Conservation (phyloP, 352 stramenopile genomes). For the Phytophthora citrophthora region DNA sequence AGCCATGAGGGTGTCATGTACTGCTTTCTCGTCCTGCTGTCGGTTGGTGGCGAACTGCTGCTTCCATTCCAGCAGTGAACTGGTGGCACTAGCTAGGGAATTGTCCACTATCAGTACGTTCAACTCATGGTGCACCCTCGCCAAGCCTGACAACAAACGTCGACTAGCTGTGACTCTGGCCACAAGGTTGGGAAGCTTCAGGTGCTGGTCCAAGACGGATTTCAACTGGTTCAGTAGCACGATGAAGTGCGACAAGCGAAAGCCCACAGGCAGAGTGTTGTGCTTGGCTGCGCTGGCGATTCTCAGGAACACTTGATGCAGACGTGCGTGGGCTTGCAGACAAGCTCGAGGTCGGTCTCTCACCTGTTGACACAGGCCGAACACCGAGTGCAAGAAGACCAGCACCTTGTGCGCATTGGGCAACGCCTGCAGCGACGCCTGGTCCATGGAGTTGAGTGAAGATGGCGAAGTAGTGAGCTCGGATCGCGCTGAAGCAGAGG, state of each 20-base stretch:
- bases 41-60: slow-evolving; percentile 53
- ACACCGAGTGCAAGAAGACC: slow-evolving; percentile 41
- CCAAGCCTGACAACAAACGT: slow-evolving; percentile 46
- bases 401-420: slow-evolving; percentile 47
- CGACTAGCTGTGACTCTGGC: slow-evolving; percentile 47
- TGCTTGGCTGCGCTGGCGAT: slow-evolving; percentile 43
- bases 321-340: slow-evolving; percentile 52
- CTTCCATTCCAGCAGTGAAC: slow-evolving; percentile 51
- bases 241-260: slow-evolving; percentile 46
- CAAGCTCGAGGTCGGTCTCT: slow-evolving; percentile 49
- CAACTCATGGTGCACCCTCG: slow-evolving; percentile 47
- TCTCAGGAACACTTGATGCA: slow-evolving; percentile 59
- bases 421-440: slow-evolving; percentile 20
- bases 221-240: slow-evolving; percentile 56
- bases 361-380: slow-evolving; percentile 48
- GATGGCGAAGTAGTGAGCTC: slow-evolving; percentile 22
- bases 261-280: slow-evolving; percentile 21
- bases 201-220: slow-evolving; percentile 45
- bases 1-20: slow-evolving; percentile 62
- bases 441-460: slow-evolving; percentile 33
- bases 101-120: slow-evolving; percentile 41
- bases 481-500: not conserved
- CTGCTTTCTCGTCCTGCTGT: slow-evolving; percentile 60
- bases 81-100: slow-evolving; percentile 34
- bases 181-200: slow-evolving; percentile 47